These are phyloP conservation scores for Catunica adiposa DNA, from an alignment of 2,329 filamentous ascomycete genomes.

Conservation along the genomic window DNA sequence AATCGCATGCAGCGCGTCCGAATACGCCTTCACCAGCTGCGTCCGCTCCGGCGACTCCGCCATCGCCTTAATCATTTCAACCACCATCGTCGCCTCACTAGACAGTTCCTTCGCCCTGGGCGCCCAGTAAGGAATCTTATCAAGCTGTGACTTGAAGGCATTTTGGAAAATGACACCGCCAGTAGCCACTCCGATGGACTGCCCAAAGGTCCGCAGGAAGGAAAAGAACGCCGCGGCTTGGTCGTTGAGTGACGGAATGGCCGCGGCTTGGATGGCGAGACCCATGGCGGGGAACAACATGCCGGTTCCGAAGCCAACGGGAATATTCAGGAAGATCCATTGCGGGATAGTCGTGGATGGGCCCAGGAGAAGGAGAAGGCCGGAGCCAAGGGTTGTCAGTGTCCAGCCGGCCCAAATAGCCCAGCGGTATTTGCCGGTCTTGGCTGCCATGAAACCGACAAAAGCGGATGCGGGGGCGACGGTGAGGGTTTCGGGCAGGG, in stretches of 20 bases:
- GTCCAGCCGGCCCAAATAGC: conserved; percentile 45
- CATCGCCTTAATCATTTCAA: conserved; percentile 41
- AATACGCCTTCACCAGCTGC: conserved; percentile 21
- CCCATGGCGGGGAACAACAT: conserved; percentile 48
- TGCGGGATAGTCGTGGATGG: conserved; percentile 31
- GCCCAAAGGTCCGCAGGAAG: conserved; percentile 28
- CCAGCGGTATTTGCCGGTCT: conserved; percentile 43
- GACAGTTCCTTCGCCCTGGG: conserved; percentile 28
- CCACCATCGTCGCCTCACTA: conserved; percentile 40
- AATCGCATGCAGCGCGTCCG: conserved; percentile 21
- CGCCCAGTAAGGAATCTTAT: conserved; percentile 31
- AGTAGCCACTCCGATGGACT: conserved; percentile 18
- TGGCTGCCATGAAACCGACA: conserved; percentile 36
- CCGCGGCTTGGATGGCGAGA: conserved; percentile 46
- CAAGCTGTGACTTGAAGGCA: conserved; percentile 35
- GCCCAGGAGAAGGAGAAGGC: conserved; percentile 33
- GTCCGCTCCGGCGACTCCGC: conserved; percentile 19
- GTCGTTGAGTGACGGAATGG: conserved; percentile 27
- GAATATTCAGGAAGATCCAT: conserved; percentile 46
- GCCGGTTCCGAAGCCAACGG: conserved; percentile 44
- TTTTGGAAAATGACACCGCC: conserved; percentile 58
- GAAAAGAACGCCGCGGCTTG: conserved; percentile 49
- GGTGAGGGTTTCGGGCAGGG: conserved; percentile 44
- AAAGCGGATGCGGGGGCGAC: conserved; percentile 44
- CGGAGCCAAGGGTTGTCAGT: conserved; percentile 40